Percentiles rank a stretch among this genome's conserved stretches.
Conservation (phyloP, 2,329 filamentous ascomycete genomes). For the Nemania serpens region DNA sequence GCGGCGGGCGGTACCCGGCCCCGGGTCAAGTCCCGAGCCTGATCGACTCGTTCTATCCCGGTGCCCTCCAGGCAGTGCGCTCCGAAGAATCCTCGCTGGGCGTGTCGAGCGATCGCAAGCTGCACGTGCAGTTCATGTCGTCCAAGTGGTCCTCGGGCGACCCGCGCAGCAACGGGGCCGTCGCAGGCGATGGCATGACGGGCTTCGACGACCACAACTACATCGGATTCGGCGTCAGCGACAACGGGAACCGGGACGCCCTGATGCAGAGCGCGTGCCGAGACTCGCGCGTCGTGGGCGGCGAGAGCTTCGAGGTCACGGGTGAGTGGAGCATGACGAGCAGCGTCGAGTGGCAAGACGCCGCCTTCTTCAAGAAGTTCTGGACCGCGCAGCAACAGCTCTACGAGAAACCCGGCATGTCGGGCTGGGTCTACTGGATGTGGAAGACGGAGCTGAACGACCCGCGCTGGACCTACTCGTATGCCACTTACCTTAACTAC, state of each 20-base stretch:
- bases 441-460: constrained; percentile 35
- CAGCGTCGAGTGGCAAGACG: constrained; percentile 22
- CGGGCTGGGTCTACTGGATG: constrained; percentile 34
- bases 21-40: constrained; percentile 37
- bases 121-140: constrained; percentile 59
- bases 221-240: constrained; percentile 47
- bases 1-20: constrained; percentile 35
- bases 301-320: constrained; percentile 30
- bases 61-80: constrained; percentile 53
- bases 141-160: constrained; percentile 60
- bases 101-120: constrained; percentile 47
- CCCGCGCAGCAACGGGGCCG: constrained; percentile 47
- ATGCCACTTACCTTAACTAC: constrained; percentile 27
- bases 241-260: constrained; percentile 21
- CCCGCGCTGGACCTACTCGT: constrained; percentile 33
- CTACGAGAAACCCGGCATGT: constrained; percentile 33
- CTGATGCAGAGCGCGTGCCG: constrained; percentile 34
- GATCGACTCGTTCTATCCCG: constrained; percentile 52
- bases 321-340: constrained; percentile 37
- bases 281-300: constrained; percentile 29
- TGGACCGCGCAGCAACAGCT: constrained; percentile 35
- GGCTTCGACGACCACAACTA: constrained; percentile 65
- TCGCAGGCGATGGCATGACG: constrained; percentile 50
- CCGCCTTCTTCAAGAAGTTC: constrained; percentile 30
- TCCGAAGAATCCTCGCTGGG: constrained; percentile 50